Percentiles rank a stretch among this genome's conserved stretches.
These are phyloP conservation scores for Fusarium sp. DNA, from an alignment of 2,329 filamentous ascomycete genomes.

Conservation along the genomic window DNA sequence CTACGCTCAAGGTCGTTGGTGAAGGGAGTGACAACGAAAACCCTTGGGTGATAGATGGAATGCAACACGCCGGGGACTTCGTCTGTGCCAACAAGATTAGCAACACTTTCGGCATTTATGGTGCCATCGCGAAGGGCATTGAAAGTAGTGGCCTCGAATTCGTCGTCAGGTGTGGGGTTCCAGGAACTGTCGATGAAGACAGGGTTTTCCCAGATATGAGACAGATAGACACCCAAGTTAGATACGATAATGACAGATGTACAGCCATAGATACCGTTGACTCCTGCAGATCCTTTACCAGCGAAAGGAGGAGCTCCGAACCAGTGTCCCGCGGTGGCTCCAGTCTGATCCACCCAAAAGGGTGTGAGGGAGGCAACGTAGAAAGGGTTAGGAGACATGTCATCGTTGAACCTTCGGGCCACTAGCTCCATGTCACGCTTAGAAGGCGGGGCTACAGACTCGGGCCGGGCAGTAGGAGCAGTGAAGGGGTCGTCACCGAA, in stretches of 20 bases:
- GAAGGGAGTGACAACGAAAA: constrained; percentile 36
- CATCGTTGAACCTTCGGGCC: constrained; percentile 9
- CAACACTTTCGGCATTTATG: constrained; percentile 4
- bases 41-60: constrained; percentile 19
- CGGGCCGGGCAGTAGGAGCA: constrained; percentile 3
- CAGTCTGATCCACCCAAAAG: constrained; percentile 30
- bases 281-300: constrained; percentile 22
- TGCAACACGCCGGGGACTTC: constrained; percentile 13
- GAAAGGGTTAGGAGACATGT: constrained; percentile 18
- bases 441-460: neutral
- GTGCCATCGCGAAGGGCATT: constrained; percentile 30
- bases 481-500: constrained; percentile 11
- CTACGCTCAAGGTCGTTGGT: constrained; percentile 1
- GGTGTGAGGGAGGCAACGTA: constrained; percentile 20
- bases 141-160: constrained; percentile 15
- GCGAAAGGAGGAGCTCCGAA: neutral
- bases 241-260: constrained; percentile 38
- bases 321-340: constrained; percentile 22
- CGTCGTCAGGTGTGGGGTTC: neutral
- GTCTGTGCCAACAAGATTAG: constrained; percentile 17
- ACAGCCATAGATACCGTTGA: constrained; percentile 42
- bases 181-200: constrained; percentile 22
- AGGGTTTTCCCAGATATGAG: constrained; percentile 42
- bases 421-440: neutral
- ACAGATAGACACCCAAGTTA: constrained; percentile 34